These are phyloP conservation scores for Phlyctochytrium bullatum DNA, from an alignment of 192 early-diverging fungal species.

Conservation along the genomic window DNA sequence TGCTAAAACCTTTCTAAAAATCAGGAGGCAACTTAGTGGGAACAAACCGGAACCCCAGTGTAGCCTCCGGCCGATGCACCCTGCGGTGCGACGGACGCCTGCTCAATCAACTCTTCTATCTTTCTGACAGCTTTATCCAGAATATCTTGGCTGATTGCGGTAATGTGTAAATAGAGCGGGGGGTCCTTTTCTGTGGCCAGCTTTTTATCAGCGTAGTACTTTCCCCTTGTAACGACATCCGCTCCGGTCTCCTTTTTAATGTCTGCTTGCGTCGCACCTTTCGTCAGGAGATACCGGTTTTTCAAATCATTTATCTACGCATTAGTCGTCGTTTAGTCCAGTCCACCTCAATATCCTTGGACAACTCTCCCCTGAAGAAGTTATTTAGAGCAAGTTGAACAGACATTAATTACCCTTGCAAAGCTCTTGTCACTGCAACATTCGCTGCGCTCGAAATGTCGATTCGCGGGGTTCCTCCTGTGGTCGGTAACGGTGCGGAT, in stretches of 20 bases:
- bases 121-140: constrained; percentile 71
- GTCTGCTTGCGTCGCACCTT: constrained; percentile 67
- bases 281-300: constrained; percentile 78
- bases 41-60: constrained; percentile 3
- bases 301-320: constrained; percentile 71
- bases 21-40: background rate
- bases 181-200: constrained; percentile 76
- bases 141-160: constrained; percentile 61
- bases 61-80: constrained; percentile 6
- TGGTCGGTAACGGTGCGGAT: no score
- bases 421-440: background rate
- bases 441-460: no score
- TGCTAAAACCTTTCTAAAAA: constrained; percentile 4
- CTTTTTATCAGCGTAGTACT: constrained; percentile 71
- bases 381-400: background rate
- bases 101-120: constrained; percentile 74
- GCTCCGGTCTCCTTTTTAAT: constrained; percentile 78
- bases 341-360: constrained; percentile 1
- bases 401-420: background rate
- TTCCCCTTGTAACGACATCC: constrained; percentile 73
- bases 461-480: no score
- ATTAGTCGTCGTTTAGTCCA: no score
- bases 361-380: background rate
- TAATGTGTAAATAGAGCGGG: constrained; percentile 75
- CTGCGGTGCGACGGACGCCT: constrained; percentile 37